phyloP scores from a whole-genome alignment of 2,329 filamentous ascomycete genomes.

The Diplocarpon rosae region DNA sequence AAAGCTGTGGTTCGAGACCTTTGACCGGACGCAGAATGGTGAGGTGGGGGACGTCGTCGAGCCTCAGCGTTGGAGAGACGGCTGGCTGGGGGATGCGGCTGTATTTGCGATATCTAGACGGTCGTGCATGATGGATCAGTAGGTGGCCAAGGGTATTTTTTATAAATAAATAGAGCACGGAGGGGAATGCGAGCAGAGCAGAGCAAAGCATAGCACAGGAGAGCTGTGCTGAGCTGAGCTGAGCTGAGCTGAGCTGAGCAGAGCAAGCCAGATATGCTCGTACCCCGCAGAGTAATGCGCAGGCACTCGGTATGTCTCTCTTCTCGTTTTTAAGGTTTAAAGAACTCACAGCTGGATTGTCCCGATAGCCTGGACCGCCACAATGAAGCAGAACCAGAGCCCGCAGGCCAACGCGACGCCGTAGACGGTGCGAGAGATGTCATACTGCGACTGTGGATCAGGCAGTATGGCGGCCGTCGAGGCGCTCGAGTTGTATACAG shows the following conservation, averaged over 20 bases:
- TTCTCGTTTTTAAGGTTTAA: background rate
- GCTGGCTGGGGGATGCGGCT: slow-evolving; percentile 38
- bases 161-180: background rate
- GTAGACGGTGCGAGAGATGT: slow-evolving; percentile 16
- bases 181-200: background rate
- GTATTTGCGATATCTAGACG: slow-evolving; percentile 41
- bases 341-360: slow-evolving; percentile 40
- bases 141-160: background rate
- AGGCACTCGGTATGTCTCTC: too few relatives aligned
- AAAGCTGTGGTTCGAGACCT: slow-evolving; percentile 78
- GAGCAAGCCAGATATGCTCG: background rate
- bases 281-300: too few relatives aligned
- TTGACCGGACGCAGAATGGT: slow-evolving; percentile 91
- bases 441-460: slow-evolving; percentile 5
- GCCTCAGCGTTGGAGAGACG: slow-evolving; percentile 38
- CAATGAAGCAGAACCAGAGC: slow-evolving; percentile 41
- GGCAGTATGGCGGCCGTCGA: background rate
- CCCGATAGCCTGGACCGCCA: slow-evolving; percentile 45
- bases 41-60: slow-evolving; percentile 59
- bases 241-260: slow-evolving; percentile 3
- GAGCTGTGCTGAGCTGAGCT: too few relatives aligned
- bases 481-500: too few relatives aligned
- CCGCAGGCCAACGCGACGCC: slow-evolving; percentile 37
- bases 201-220: too few relatives aligned
- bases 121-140: background rate